Percentiles rank a stretch among this genome's conserved stretches.
phyloP scores from a whole-genome alignment of 2,329 filamentous ascomycete genomes.

The Ceratocystiopsis sp. region DNA sequence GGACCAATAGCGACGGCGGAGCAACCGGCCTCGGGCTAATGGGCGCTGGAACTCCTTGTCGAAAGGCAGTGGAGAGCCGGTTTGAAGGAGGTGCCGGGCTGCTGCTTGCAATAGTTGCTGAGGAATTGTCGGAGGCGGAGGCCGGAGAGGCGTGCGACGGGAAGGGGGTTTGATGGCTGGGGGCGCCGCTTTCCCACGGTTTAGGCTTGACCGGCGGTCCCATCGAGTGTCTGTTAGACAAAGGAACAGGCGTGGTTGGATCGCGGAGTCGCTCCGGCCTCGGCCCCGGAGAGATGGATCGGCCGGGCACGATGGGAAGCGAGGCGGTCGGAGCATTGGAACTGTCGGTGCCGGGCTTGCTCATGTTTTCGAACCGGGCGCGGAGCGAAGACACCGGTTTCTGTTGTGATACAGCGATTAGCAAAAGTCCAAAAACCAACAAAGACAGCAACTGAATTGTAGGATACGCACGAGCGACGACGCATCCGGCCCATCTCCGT shows the following conservation, averaged over 20 bases:
- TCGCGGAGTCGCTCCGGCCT: constrained; percentile 27
- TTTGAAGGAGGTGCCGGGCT: constrained; percentile 18
- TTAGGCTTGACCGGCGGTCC: constrained; percentile 18
- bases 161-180: not conserved
- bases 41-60: constrained; percentile 24
- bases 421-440: too few relatives aligned
- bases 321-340: constrained; percentile 2
- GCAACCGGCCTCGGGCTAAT: constrained; percentile 24
- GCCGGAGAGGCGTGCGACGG: not conserved
- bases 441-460: too few relatives aligned
- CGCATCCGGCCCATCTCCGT: too few relatives aligned
- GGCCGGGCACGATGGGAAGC: constrained; percentile 13
- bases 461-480: too few relatives aligned
- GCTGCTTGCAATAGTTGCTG: constrained; percentile 5
- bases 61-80: constrained; percentile 14
- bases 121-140: not conserved
- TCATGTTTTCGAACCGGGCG: constrained; percentile 68
- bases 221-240: too few relatives aligned
- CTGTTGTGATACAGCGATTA: constrained; percentile 20
- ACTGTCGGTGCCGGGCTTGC: constrained; percentile 25
- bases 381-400: constrained; percentile 69
- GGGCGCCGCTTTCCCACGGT: constrained; percentile 13
- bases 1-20: constrained; percentile 50
- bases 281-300: constrained; percentile 19
- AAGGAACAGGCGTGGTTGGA: not conserved